Conservation (phyloP, 2,329 filamentous ascomycete species). For the Chaetomium olivaceum region DNA sequence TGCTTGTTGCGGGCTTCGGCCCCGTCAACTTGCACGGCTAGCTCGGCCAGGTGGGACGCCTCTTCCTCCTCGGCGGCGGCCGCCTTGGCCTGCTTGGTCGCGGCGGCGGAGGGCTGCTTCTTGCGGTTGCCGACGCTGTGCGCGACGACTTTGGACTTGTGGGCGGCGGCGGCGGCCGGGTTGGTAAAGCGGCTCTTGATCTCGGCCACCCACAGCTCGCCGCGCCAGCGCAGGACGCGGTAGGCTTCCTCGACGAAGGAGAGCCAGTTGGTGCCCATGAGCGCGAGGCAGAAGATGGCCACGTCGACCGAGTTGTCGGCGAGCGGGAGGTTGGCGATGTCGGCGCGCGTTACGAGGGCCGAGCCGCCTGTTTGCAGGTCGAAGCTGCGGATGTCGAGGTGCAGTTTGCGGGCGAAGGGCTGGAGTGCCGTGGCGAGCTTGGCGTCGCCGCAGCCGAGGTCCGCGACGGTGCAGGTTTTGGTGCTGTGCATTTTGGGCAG, state of each 20-base stretch:
- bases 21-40: slow-evolving; percentile 72
- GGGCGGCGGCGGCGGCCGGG: slow-evolving; percentile 46
- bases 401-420: slow-evolving; percentile 63
- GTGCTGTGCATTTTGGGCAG: slow-evolving; percentile 68
- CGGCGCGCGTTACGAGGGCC: slow-evolving; percentile 78
- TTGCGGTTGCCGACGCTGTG: slow-evolving; percentile 73
- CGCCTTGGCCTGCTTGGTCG: slow-evolving; percentile 47
- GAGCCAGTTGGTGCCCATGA: slow-evolving; percentile 99
- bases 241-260: slow-evolving; percentile 96
- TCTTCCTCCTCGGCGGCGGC: slow-evolving; percentile 52
- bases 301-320: slow-evolving; percentile 76
- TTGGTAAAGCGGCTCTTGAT: slow-evolving; percentile 87
- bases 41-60: slow-evolving; percentile 52
- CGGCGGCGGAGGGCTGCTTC: slow-evolving; percentile 48
- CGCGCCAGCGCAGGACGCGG: slow-evolving; percentile 86
- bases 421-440: slow-evolving; percentile 71
- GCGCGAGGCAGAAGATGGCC: slow-evolving; percentile 89
- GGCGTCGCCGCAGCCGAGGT: slow-evolving; percentile 92
- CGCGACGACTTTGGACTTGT: slow-evolving; percentile 52
- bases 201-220: slow-evolving; percentile 95
- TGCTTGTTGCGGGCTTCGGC: slow-evolving; percentile 48
- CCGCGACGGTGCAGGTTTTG: slow-evolving; percentile 76
- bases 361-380: slow-evolving; percentile 75
- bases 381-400: slow-evolving; percentile 77
- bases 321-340: slow-evolving; percentile 82